Evolutionary conservation across 2,329 filamentous ascomycete species (phyloP).

Genomic region (Fusarium falciforme): DNA sequence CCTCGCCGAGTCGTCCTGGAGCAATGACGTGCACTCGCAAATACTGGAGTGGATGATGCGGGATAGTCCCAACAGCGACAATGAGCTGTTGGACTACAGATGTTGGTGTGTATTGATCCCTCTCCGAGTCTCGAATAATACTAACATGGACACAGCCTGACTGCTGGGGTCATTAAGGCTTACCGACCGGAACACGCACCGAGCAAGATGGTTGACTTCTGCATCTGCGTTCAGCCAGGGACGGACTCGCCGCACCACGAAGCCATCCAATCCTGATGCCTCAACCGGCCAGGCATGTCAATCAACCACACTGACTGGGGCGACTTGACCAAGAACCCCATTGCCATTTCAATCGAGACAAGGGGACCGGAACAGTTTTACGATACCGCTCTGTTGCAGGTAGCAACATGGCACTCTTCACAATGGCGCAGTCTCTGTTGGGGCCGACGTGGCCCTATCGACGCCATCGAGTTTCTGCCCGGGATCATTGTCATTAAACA

Average conservation of each 20-base stretch:
- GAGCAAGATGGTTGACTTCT: constrained; percentile 10
- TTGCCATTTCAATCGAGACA: constrained; percentile 1
- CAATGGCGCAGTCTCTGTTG: constrained; percentile 1
- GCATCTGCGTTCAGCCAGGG: constrained; percentile 5
- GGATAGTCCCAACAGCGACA: not conserved
- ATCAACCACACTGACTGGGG: constrained; percentile 12
- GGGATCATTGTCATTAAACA: constrained; percentile 9
- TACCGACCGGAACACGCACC: not conserved
- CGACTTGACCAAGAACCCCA: constrained; percentile 6
- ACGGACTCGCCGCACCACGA: not conserved
- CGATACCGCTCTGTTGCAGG: constrained; percentile 4
- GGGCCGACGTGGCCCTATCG: not conserved
- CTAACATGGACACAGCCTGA: not conserved
- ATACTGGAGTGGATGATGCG: constrained; percentile 8
- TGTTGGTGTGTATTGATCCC: not conserved
- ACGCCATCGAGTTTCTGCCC: not conserved
- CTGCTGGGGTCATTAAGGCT: not conserved
- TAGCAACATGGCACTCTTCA: constrained; percentile 7
- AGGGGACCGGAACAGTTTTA: constrained; percentile 2
- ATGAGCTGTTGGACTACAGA: not conserved
- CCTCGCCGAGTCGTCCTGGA: constrained; percentile 13
- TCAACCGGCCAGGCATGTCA: not conserved
- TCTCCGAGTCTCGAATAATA: not conserved
- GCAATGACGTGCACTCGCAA: constrained; percentile 6
- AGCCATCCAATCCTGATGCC: not conserved